These are phyloP conservation scores for Trichoderma koningiopsis DNA, from an alignment of 2,329 filamentous ascomycete genomes.

Conservation along the genomic window DNA sequence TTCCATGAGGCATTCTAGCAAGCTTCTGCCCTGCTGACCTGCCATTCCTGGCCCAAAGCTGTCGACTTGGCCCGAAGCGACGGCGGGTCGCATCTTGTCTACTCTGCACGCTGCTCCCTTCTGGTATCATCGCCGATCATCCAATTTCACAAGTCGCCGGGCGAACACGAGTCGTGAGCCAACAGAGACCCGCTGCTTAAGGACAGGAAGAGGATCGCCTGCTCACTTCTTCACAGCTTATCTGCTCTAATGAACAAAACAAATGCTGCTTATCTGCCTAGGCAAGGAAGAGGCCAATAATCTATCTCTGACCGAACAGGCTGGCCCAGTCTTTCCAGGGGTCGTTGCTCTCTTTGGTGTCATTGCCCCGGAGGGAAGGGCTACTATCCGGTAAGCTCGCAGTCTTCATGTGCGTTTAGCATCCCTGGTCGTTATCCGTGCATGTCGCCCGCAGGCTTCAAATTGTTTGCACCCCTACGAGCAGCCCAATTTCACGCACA, in stretches of 20 bases:
- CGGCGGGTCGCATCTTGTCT: slow-evolving; percentile 12
- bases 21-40: slow-evolving; percentile 27
- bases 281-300: neutral
- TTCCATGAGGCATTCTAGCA: slow-evolving; percentile 26
- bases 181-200: neutral
- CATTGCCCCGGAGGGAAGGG: neutral
- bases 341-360: neutral
- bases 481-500: neutral
- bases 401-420: neutral
- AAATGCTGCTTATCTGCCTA: slow-evolving; percentile 1
- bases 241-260: neutral
- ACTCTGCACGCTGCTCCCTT: slow-evolving; percentile 8
- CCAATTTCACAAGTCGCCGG: slow-evolving; percentile 13
- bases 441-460: slow-evolving; percentile 5
- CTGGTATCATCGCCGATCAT: slow-evolving; percentile 24
- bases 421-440: neutral
- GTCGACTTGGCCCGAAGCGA: slow-evolving; percentile 23
- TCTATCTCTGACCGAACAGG: neutral
- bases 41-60: slow-evolving; percentile 12
- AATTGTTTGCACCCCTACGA: neutral
- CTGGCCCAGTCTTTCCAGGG: neutral
- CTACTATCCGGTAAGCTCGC: neutral
- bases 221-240: neutral
- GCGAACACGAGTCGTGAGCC: slow-evolving; percentile 18
- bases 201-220: neutral